A percentile compares a stretch with the other conserved stretches of the same genome.
These are phyloP conservation scores for Hysterangium stoloniferum DNA, from an alignment of 768 basidiomycete genomes.

Conservation along the genomic window DNA sequence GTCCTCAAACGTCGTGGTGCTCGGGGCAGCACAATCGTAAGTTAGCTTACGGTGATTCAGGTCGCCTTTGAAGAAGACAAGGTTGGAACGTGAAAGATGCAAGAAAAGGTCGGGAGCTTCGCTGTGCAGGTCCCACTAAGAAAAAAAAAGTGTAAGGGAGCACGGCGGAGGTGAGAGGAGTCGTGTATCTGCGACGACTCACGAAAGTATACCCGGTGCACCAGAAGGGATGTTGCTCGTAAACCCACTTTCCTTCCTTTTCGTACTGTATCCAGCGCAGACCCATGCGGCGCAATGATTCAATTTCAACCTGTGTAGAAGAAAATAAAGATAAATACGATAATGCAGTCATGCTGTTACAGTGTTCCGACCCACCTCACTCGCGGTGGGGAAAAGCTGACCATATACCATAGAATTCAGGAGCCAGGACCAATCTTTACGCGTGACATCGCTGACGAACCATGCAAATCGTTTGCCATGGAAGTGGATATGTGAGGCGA, in stretches of 20 bases:
- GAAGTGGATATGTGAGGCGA: slow-evolving; percentile 79
- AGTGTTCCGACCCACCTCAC: not conserved
- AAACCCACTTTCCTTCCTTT: slow-evolving; percentile 87
- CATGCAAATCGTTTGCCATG: slow-evolving; percentile 94
- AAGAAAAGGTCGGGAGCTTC: slow-evolving; percentile 91
- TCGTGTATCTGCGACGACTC: slow-evolving; percentile 16
- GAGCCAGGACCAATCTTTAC: slow-evolving; percentile 92
- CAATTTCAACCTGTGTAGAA: not conserved
- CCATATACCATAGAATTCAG: slow-evolving; percentile 85
- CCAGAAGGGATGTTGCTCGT: slow-evolving; percentile 93
- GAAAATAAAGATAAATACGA: too few relatives aligned
- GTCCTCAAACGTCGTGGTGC: slow-evolving; percentile 79
- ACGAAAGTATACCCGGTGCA: slow-evolving; percentile 90
- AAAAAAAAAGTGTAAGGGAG: not conserved
- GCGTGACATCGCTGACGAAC: slow-evolving; percentile 93
- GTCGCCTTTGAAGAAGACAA: slow-evolving; percentile 93
- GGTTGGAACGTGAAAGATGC: slow-evolving; percentile 80
- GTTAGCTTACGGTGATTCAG: slow-evolving; percentile 88
- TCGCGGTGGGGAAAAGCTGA: slow-evolving; percentile 3
- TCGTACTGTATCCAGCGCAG: slow-evolving; percentile 95
- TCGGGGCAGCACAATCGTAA: slow-evolving; percentile 80
- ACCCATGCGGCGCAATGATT: slow-evolving; percentile 50
- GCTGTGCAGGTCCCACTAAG: slow-evolving; percentile 62
- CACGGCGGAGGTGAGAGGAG: not conserved
- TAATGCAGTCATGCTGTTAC: not conserved